Evolutionary conservation across 225 moss, liverwort and hornwort species (phyloP), one percentile per base, ranked within the genome.

Genomic region (Thuidium tamariscinum): DNA sequence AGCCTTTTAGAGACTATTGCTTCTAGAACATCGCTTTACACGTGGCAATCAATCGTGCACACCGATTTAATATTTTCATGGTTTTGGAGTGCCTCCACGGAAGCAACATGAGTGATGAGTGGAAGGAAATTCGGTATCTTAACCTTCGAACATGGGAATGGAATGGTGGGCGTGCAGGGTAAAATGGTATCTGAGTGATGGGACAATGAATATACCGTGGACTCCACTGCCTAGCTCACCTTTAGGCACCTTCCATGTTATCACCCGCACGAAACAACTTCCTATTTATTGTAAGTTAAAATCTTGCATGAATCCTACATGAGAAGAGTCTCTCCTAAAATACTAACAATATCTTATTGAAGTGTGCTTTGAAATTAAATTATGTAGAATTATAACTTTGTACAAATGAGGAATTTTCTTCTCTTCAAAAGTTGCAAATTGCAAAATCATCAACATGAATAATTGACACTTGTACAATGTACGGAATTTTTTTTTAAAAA

Each of bases 371-470:
- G 1, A 39, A 68, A 68, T 68, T 4, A 1, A 13, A 41, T 69
- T 25, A 41, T 7, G 23, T 7, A 39, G 6, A 4, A 8, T 41
- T 13, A 25, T 39, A 39, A 23, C 23, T 37, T 37, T 68, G 36
- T 23, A 23, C 2, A 39, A 68, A 11, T 1, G 3, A n/a, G 11
- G 12, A 39, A 12, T 12, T 68, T 68, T 21, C 1, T 39, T 68
- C 0, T 7, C 3, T n/a, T n/a, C n/a, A n/a, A n/a, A n/a, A n/a
- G 13, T 1, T 0, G 1, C n/a, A 68, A 41, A 1, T 26, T 25
- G 3, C 41, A 3, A 41, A 69, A 6, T 67, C 37, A 21, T 15
- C 41, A 16, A 15, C 16, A 26, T 23, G 4, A 7, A 8, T 66
- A 65, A 19, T 10, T n/a, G n/a, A 3, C 3, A 21, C 66, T 67